Conservation (phyloP, 176 grass and related monocot genomes). For the Rhipidocladum racemiflorum region DNA sequence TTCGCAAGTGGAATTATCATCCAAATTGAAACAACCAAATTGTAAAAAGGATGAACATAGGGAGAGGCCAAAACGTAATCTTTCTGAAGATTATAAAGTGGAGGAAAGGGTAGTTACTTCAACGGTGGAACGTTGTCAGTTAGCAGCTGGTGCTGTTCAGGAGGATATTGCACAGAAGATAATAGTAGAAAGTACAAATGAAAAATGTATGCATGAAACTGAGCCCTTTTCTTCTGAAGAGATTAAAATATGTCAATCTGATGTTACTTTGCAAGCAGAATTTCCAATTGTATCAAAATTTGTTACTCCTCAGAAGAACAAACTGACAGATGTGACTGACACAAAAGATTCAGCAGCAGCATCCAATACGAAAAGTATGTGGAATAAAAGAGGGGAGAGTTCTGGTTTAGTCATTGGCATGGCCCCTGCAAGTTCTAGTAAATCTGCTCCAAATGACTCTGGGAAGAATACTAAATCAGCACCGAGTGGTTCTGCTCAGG, state of each 20-base stretch:
- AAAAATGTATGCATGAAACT: not conserved
- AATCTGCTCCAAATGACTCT: constrained; percentile 1
- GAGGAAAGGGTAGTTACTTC: not conserved
- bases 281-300: constrained; percentile 13
- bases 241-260: not conserved
- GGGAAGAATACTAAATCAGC: constrained; percentile 16
- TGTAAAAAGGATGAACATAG: constrained; percentile 7
- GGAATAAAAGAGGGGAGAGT: constrained; percentile 21
- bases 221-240: not conserved
- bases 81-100: not conserved
- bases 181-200: not conserved
- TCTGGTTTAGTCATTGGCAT: constrained; percentile 34
- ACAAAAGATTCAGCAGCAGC: constrained; percentile 13
- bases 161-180: not conserved
- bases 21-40: not conserved
- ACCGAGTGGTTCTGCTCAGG: not conserved
- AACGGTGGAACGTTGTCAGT: not conserved
- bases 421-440: not conserved
- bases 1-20: not conserved
- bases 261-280: not conserved
- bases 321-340: not conserved
- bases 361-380: constrained; percentile 13
- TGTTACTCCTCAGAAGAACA: constrained; percentile 36
- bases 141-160: not conserved
- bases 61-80: not conserved